Conservation (phyloP, 768 basidiomycete genomes). For the Suillus ampliporus region DNA sequence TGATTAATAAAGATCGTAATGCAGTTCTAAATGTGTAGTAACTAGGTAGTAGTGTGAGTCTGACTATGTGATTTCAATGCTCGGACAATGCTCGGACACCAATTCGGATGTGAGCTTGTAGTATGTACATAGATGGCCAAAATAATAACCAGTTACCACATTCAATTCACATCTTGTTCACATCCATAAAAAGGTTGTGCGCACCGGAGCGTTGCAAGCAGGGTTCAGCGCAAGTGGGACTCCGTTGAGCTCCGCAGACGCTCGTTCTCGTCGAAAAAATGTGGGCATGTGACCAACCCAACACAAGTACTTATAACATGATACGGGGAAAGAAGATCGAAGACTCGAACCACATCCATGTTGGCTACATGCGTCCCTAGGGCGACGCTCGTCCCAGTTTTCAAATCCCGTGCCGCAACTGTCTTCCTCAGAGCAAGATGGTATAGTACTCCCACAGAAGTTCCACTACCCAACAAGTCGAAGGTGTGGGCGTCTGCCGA, state of each 20-base stretch:
- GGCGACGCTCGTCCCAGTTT: conserved; percentile 21
- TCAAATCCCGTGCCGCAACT: conserved; percentile 21
- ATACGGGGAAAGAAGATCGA: not conserved
- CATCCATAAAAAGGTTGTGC: not conserved
- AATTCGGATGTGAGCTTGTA: not conserved
- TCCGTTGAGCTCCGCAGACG: conserved; percentile 33
- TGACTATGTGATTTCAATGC: too few species aligned
- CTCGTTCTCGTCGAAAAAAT: not conserved
- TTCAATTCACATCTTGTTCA: too few species aligned
- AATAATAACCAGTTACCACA: too few species aligned
- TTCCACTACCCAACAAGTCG: conserved; percentile 42
- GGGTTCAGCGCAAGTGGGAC: not conserved
- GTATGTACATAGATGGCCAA: too few species aligned
- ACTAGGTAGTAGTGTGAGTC: not conserved
- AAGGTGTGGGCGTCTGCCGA: conserved; percentile 87
- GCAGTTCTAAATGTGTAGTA: not conserved
- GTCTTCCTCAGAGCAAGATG: conserved; percentile 19
- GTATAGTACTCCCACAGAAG: conserved; percentile 31
- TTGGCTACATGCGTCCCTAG: conserved; percentile 22
- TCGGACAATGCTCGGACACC: too few species aligned
- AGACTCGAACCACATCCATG: conserved; percentile 23
- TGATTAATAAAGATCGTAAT: not conserved
- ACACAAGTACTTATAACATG: conserved; percentile 4
- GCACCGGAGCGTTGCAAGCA: not conserved
- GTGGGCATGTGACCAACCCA: conserved; percentile 12